These are phyloP conservation scores for Suillus brevipes DNA, from an alignment of 768 basidiomycete species.

Conservation along the genomic window DNA sequence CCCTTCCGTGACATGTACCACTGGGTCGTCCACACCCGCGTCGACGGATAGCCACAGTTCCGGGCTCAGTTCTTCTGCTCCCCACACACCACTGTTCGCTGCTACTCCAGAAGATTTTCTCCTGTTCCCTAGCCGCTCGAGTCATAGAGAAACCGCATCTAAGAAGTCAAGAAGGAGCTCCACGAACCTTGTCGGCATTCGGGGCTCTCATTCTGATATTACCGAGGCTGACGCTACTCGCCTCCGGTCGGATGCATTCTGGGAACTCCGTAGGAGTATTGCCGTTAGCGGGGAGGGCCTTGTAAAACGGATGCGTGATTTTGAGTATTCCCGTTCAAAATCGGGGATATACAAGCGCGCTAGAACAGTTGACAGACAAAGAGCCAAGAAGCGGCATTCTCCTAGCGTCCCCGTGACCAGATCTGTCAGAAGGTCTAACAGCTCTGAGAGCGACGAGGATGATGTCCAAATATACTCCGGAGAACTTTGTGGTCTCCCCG, in stretches of 20 bases:
- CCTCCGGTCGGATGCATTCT: slow-evolving; percentile 63
- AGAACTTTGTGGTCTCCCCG: slow-evolving; percentile 35
- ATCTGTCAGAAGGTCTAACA: slow-evolving; percentile 19
- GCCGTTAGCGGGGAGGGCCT: slow-evolving; percentile 66
- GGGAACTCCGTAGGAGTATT: slow-evolving; percentile 63
- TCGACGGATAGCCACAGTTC: slow-evolving; percentile 30
- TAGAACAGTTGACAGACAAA: slow-evolving; percentile 42
- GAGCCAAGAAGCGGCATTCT: slow-evolving; percentile 39
- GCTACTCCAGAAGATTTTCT: slow-evolving; percentile 52
- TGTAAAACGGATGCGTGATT: slow-evolving; percentile 72
- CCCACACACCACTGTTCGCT: slow-evolving; percentile 41
- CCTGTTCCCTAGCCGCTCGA: slow-evolving; percentile 36
- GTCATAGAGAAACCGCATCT: slow-evolving; percentile 10
- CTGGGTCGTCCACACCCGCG: slow-evolving; percentile 31
- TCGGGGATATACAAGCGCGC: slow-evolving; percentile 38
- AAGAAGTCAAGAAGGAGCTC: slow-evolving; percentile 22
- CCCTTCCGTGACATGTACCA: slow-evolving; percentile 13
- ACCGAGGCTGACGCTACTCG: slow-evolving; percentile 38
- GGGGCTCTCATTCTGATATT: slow-evolving; percentile 23
- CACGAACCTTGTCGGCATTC: slow-evolving; percentile 18
- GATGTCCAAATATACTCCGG: slow-evolving; percentile 55
- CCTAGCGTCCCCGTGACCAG: slow-evolving; percentile 21
- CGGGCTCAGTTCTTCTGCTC: slow-evolving; percentile 27
- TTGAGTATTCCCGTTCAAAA: slow-evolving; percentile 54
- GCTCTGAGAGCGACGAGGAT: slow-evolving; percentile 45